Conservation (phyloP, 805 yeast genomes). For the Torulaspora microellipsoides region DNA sequence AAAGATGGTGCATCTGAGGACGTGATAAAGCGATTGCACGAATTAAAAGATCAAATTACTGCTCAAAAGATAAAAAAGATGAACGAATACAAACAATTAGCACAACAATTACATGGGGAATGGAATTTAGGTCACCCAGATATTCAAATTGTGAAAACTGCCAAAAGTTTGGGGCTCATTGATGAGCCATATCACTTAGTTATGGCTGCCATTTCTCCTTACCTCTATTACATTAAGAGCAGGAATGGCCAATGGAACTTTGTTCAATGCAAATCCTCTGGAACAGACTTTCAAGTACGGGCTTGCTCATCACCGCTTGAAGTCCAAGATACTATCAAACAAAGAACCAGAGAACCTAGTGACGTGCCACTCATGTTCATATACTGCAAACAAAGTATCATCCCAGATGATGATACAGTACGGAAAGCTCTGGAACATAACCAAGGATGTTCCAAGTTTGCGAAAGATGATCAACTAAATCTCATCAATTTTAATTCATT, state of each 20-base stretch:
- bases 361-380: slow-evolving; percentile 32
- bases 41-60: slow-evolving; percentile 15
- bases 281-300: slow-evolving; percentile 18
- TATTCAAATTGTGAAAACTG: slow-evolving; percentile 20
- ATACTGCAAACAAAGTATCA: slow-evolving; percentile 19
- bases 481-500: slow-evolving; percentile 4
- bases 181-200: slow-evolving; percentile 27
- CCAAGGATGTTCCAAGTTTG: slow-evolving; percentile 20
- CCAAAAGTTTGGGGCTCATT: slow-evolving; percentile 24
- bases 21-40: slow-evolving; percentile 10
- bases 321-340: slow-evolving; percentile 22
- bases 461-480: slow-evolving; percentile 20
- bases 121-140: slow-evolving; percentile 32
- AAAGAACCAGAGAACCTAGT: slow-evolving; percentile 24
- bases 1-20: slow-evolving; percentile 11
- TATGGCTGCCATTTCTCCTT: slow-evolving; percentile 30
- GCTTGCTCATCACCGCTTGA: slow-evolving; percentile 13
- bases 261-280: slow-evolving; percentile 14
- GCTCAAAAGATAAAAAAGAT: slow-evolving; percentile 16
- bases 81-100: slow-evolving; percentile 27
- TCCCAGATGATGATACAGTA: slow-evolving; percentile 19
- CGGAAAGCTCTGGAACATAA: slow-evolving; percentile 18
- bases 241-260: slow-evolving; percentile 22
- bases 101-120: slow-evolving; percentile 24
- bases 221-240: slow-evolving; percentile 22